Base-by-base conservation (phyloP, 257 asterid genomes). In the Perilla frutescens region DNA sequence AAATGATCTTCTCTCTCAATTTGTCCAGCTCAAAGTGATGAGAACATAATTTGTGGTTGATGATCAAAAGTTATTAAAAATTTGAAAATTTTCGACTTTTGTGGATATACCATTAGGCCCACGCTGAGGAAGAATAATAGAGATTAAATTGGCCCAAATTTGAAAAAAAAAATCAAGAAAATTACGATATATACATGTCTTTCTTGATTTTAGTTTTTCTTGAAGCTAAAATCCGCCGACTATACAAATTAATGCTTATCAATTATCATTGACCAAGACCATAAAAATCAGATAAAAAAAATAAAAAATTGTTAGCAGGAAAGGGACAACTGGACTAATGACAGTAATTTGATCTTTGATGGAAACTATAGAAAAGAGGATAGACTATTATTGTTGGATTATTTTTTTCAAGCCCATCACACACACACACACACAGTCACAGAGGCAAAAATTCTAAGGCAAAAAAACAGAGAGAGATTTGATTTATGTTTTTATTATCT, bases 401-500 rank as follows among this genome's bases (percentile, higher is more conserved):
- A 37, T 54, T 53, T n/a, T 11, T 12, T 71, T 26, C 51, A 12
- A 63, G 59, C 40, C 62, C 37, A 9, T 7, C 56, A 20, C 34
- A 39, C 41, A 50, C 62, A 39, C 41, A 50, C 62, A 71, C 67
- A 61, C 78, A 73, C 76, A 51, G 55, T 8, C 41, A 40, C 5
- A 8, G 51, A 47, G 14, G 45, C 62, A 6, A 71, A 79, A 74
- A 29, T 43, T 45, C 54, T 44, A 44, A 26, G 67, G 31, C 13
- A 39, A 61, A 8, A 41, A 15, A 6, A 8, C 5, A 8, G 11
- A 15, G 50, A 37, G 62, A 54, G 51, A 49, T 62, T 65, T 43
- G 47, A 68, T 39, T 49, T n/a, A 36, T 68, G 59, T 57, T 70
- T 70, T 79, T 62, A 74, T 12, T 60, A 53, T 74, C 69, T 10